Conservation (phyloP, 768 basidiomycete species). For the Daedaleopsis sinensis region DNA sequence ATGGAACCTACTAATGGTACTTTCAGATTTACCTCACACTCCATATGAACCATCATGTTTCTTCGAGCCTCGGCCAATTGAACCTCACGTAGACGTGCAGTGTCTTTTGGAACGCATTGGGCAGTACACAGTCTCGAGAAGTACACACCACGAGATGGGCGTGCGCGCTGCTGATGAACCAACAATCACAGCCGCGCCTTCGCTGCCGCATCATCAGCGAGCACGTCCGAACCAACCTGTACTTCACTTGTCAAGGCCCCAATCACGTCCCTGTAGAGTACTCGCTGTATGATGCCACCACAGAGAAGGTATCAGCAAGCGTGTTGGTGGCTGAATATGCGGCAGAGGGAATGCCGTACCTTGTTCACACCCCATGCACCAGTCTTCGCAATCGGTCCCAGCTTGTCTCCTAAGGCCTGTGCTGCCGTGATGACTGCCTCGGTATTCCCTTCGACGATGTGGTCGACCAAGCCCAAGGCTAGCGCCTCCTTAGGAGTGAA, state of each 20-base stretch:
- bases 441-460: slow-evolving; percentile 59
- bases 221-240: slow-evolving; percentile 34
- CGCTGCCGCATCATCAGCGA: slow-evolving; percentile 53
- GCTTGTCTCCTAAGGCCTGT: slow-evolving; percentile 57
- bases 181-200: slow-evolving; percentile 42
- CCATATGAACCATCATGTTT: no score
- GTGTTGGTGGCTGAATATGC: background rate
- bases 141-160: no score
- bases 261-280: slow-evolving; percentile 60
- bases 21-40: no score
- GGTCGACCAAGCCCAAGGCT: slow-evolving; percentile 68
- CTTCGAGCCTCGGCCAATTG: no score
- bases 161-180: background rate
- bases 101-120: no score
- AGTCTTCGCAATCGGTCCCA: slow-evolving; percentile 51
- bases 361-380: slow-evolving; percentile 80
- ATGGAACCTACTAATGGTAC: no score
- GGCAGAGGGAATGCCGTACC: slow-evolving; percentile 36
- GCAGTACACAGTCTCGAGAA: no score
- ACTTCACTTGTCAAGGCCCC: slow-evolving; percentile 41
- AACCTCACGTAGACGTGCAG: no score
- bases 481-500: slow-evolving; percentile 77
- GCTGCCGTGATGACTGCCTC: slow-evolving; percentile 67
- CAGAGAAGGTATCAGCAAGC: background rate
- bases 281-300: slow-evolving; percentile 38